Base-by-base conservation (phyloP, 345 rosid genomes). In the Trapa bicornis region DNA sequence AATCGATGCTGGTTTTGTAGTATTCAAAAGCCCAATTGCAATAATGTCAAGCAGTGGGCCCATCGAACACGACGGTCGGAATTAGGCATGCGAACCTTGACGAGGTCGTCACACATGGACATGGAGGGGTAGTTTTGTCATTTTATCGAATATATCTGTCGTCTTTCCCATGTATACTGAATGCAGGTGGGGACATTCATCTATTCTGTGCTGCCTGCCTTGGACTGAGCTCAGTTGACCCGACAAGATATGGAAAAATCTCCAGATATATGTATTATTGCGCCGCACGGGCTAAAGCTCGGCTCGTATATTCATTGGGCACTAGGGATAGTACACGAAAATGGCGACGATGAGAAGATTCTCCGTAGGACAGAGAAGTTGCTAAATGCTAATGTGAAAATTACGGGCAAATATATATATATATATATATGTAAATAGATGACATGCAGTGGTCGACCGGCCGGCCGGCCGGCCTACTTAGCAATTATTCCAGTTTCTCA, bases 401-500 rank as follows among this genome's bases (percentile, higher is more conserved):
- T 8, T n/a, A 3, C 60, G 10, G 10, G 35, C 60, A 6, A n/a
- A 22, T 1, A 54, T 22, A 22, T 22, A 22, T 22, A 22, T 22
- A 22, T 22, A 22, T 22, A 22, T 22, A 22, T 22, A 22, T 22
- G 29, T 22, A 22, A 22, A 22, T 22, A 22, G 29, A 22, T 22
- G 29, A 22, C 29, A 22, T 22, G 29, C 29, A 22, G 29, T 22
- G 29, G 29, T 22, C 29, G 29, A 22, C 29, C 29, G 29, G 29
- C 29, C 29, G 29, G 29, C 29, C 29, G 29, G 29, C 29, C 29
- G 29, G 29, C 29, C 29, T 22, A 22, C 29, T 22, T 64, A 64
- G 50, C 67, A 22, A 4, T 48, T 17, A 4, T 48, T 17, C 47
- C 67, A 64, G 35, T 64, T 50, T 53, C 70, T 67, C 71, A 67